These are phyloP conservation scores for Leccinum boreale DNA, from an alignment of 768 basidiomycete genomes.

Conservation along the genomic window DNA sequence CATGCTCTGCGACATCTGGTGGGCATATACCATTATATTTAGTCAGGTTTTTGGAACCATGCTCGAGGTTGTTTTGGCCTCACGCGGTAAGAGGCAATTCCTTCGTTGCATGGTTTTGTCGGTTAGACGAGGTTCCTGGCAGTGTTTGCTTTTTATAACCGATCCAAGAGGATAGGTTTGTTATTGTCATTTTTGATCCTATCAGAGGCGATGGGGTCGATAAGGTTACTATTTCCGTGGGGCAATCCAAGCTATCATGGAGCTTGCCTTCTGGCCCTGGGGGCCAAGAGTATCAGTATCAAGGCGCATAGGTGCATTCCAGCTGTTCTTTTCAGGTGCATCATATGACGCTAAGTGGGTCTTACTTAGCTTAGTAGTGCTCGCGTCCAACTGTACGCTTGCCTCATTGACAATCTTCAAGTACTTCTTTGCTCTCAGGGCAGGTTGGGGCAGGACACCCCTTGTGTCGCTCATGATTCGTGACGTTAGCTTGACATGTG, in stretches of 20 bases:
- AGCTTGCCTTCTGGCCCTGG: constrained; percentile 8
- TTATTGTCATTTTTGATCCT: constrained; percentile 6
- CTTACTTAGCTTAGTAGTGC: constrained; percentile 9
- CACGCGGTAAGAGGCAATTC: constrained; percentile 8
- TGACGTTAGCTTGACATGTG: constrained; percentile 11
- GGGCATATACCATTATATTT: neutral
- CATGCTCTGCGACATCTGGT: constrained; percentile 12
- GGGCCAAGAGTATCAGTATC: neutral
- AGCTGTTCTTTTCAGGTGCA: neutral
- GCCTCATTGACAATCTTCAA: constrained; percentile 17
- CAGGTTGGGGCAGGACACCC: constrained; percentile 16
- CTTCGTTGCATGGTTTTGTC: neutral
- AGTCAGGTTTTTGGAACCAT: constrained; percentile 7
- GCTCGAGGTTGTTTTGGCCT: constrained; percentile 17
- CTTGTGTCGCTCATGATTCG: constrained; percentile 19
- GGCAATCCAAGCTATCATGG: neutral
- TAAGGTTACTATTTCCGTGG: neutral
- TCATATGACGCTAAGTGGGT: neutral
- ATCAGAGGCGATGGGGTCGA: neutral
- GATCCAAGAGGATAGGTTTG: constrained; percentile 10
- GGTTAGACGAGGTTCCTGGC: neutral
- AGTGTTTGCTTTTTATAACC: constrained; percentile 22
- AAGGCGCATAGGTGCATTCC: constrained; percentile 10
- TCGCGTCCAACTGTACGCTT: constrained; percentile 13
- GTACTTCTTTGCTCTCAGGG: constrained; percentile 13